A percentile compares a stretch with the other conserved stretches of the same genome.
Evolutionary conservation across 352 stramenopile genomes (phyloP).

Genomic region (Phytopythium chamaehyphon): DNA sequence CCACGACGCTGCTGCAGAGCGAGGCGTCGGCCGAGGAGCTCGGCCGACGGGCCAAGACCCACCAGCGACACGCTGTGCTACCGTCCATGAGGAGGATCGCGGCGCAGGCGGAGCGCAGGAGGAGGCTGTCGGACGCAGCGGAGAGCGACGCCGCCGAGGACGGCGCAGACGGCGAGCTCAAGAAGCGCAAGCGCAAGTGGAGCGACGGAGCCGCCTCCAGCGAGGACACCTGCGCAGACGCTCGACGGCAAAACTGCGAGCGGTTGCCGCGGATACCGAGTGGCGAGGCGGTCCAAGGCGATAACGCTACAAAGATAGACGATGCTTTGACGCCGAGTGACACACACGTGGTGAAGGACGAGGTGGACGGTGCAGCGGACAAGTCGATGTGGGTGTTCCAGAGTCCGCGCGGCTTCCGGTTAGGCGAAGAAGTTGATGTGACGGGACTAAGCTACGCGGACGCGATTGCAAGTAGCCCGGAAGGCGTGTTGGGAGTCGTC

Average conservation of each 20-base stretch:
- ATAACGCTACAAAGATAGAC: background rate
- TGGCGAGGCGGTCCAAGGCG: slow-evolving; percentile 1
- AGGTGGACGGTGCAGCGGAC: slow-evolving; percentile 20
- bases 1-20: slow-evolving; percentile 42
- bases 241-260: background rate
- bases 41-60: slow-evolving; percentile 12
- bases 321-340: background rate
- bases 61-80: slow-evolving; percentile 32
- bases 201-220: slow-evolving; percentile 3
- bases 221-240: background rate
- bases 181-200: slow-evolving; percentile 5
- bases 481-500: slow-evolving; percentile 64
- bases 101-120: slow-evolving; percentile 30
- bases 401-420: slow-evolving; percentile 59
- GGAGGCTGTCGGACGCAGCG: slow-evolving; percentile 20
- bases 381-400: slow-evolving; percentile 45
- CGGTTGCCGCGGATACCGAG: background rate
- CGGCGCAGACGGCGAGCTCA: background rate
- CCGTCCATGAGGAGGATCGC: slow-evolving; percentile 50
- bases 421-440: slow-evolving; percentile 59
- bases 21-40: slow-evolving; percentile 3
- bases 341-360: slow-evolving; percentile 12
- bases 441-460: slow-evolving; percentile 51
- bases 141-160: slow-evolving; percentile 2
- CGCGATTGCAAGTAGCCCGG: slow-evolving; percentile 32